Percentiles rank a stretch among this genome's conserved stretches.
Conservation (phyloP, 1,284 basidiomycete genomes). For the Phenoliferia sp. region DNA sequence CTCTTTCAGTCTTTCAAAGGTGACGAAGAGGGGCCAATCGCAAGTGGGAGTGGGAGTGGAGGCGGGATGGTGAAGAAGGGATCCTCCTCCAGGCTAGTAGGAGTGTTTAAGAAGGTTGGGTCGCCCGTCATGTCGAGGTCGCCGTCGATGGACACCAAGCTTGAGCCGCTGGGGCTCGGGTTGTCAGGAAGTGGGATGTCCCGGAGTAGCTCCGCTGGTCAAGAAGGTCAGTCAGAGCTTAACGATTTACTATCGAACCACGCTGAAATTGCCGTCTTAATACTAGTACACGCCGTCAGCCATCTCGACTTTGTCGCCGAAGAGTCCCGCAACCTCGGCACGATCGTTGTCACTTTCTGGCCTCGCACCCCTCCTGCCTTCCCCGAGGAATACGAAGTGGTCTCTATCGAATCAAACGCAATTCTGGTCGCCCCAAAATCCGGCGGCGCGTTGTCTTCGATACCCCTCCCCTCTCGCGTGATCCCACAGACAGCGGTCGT, state of each 20-base stretch:
- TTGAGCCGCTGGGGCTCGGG: no score
- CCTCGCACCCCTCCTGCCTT: neutral
- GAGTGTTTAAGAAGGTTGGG: conserved; percentile 10
- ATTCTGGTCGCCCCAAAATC: conserved; percentile 12
- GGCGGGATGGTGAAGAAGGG: no score
- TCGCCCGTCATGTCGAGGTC: conserved; percentile 3
- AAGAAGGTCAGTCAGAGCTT: no score
- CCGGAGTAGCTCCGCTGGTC: no score
- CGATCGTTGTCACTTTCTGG: conserved; percentile 34
- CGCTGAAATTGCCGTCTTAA: neutral
- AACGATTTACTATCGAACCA: no score
- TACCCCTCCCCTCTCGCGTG: conserved; percentile 62
- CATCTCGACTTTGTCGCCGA: conserved; percentile 28
- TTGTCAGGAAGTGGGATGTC: no score
- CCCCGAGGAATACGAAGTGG: conserved; percentile 10
- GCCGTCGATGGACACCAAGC: no score
- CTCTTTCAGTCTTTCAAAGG: neutral
- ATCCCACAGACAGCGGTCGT: conserved; percentile 48
- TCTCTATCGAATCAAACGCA: conserved; percentile 58
- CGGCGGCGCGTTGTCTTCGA: conserved; percentile 40
- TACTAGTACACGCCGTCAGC: conserved; percentile 11
- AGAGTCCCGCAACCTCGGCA: conserved; percentile 34
- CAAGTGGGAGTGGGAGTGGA: no score
- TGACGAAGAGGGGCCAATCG: neutral
- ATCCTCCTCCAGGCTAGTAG: conserved; percentile 8